Evolutionary conservation across 495 filamentous ascomycete genomes (phyloP), one percentile per base, ranked within the genome.

Genomic region (Wilcoxina mikolae): DNA sequence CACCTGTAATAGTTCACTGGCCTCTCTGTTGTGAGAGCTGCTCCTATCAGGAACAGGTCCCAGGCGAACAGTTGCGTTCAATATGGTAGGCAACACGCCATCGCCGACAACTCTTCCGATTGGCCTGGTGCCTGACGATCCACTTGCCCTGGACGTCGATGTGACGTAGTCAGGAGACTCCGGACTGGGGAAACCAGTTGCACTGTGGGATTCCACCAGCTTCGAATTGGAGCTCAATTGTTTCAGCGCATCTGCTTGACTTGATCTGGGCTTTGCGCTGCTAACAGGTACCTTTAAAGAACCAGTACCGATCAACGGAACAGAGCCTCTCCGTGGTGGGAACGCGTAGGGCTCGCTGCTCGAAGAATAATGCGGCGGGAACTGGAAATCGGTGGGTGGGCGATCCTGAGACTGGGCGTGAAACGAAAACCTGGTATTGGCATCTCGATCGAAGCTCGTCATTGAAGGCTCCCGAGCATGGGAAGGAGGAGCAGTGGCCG

Each of bases 351-450:
- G 43, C 24, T 54, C 41, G 31, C 42, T 27, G 33, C 50, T 29
- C 28, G 55, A 55, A 49, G 29, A 28, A 17, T 26, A 33, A 3
- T 51, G 35, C 5, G 48, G 55, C 22, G 61, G 61, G 35, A 60
- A 63, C 31, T 52, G 49, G 53, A 60, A 57, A n/a, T 31, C 25
- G 12, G 61, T 45, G n/a, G 62, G 65, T 28, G 62, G 59, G 12
- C 62, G 49, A 20, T 55, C 53, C 35, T 60, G 61, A 15, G 57
- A 50, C 41, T 44, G 54, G 7, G 59, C 57, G 27, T 61, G 62
- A 29, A 65, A 65, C 27, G 57, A 53, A 50, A 65, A 65, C 52
- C 63, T 64, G 31, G 60, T 57, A 48, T 65, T 64, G 44, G 65
- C 59, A 28, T 64, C 61, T 48, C 60, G 61, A 41, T 65, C 62